Evolutionary conservation across 2,329 filamentous ascomycete genomes (phyloP), one percentile per base, ranked within the genome.

Genomic region (Aspergillus sp.): DNA sequence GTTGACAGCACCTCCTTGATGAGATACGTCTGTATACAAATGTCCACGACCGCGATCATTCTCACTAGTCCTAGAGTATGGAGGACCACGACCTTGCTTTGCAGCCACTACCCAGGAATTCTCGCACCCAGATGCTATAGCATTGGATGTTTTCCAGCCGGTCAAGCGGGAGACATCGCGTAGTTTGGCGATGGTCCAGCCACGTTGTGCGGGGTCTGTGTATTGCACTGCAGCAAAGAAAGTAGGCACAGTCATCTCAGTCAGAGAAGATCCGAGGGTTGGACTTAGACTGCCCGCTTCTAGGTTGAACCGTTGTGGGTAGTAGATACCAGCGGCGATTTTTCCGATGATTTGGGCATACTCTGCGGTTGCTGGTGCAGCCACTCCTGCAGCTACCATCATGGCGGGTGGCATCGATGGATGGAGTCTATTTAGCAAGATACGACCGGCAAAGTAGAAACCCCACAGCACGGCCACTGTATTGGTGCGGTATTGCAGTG

Each of bases 341-440:
- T 85, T 82, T 6, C 89, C 90, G 46, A 96, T 82, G 50, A 84
- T 77, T 48, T 82, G 82, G 1, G 90, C 87, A 64, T 82, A 86
- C 0, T 70, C 70, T 3, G 76, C 79, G 1, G 91, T 96, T 39
- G 86, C 79, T 10, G 72, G 72, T 1, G 89, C 88, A 7, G 86
- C 82, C 50, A 94, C 76, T 6, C 85, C 86, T 0, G 89, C 89
- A 3, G 93, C 90, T 56, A 90, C 80, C 81, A 95, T 90, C 31
- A 90, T 86, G 7, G 90, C 83, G 0, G 91, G 89, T 1, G 90
- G 91, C 90, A 96, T 96, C 26, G 79, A 80, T 0, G 93, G 93
- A 54, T 96, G 90, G 1, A 83, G 77, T 30, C 93, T 79, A 46
- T 91, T 75, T n/a, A 93, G 77, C 42, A 90, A 77, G 45, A 97